Evolutionary conservation across 345 rosid species (phyloP), one percentile per base, ranked within the genome.

Genomic region (Chamaenerion angustifolium): DNA sequence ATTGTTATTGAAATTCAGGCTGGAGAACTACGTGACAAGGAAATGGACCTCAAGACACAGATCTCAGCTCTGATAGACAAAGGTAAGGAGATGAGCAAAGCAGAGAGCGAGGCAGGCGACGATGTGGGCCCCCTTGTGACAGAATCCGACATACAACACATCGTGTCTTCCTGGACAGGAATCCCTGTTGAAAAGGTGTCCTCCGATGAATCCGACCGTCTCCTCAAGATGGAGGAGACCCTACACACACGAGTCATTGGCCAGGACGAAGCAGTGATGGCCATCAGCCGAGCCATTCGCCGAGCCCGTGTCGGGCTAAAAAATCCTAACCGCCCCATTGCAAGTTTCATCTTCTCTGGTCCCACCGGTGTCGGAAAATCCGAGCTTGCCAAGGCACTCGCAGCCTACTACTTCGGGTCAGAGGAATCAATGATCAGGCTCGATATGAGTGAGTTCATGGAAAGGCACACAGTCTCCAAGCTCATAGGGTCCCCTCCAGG

Each of bases 291-390:
- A 43, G 99, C 99, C 45, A 85, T 92, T 64, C 81, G 99, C 37
- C 79, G 99, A 45, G 96, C 96, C 15, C 96, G 95, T 68, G 95
- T 88, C 71, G 99, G 99, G 54, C 94, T 92, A 14, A 88, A 88
- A 74, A 88, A 84, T 51, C 99, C 99, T 1, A 88, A 82, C 45
- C 74, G 95, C 12, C 99, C 99, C 0, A 92, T 92, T 7, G 96
- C 99, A 10, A 92, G 96, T 72, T 88, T 92, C 79, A 88, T 92
- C 68, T 92, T 92, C 73, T 88, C 99, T 58, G 99, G 99, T 47
- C 99, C 99, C 40, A 92, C 99, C 23, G 99, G 99, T 71, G 99
- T 92, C 2, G 98, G 99, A 43, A 92, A 92, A 71, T 88, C 99
- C 12, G 99, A 92, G 60, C 81, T 92, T 48, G 99, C 99, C 2